A percentile compares a stretch with the other conserved stretches of the same genome.
Conservation (phyloP, 2,329 filamentous ascomycete species). For the Arthroderma uncinatum region DNA sequence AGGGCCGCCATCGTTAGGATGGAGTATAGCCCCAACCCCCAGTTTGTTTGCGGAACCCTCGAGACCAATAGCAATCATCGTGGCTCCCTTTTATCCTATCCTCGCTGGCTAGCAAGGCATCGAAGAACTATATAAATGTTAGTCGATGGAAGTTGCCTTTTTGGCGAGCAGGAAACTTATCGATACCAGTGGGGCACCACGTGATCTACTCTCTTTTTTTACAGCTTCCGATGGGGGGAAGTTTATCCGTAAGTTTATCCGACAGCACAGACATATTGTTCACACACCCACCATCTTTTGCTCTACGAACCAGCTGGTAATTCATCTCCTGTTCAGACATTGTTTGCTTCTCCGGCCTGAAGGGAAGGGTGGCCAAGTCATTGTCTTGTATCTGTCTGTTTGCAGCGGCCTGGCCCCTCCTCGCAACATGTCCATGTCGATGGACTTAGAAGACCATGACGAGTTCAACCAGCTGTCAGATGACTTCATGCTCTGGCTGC, state of each 20-base stretch:
- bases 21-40: slow-evolving; percentile 81
- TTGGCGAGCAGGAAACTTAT: not conserved
- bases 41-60: slow-evolving; percentile 98
- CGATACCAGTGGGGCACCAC: slow-evolving; percentile 2
- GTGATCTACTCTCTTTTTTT: not conserved
- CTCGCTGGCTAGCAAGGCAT: not conserved
- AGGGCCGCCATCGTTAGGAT: slow-evolving; percentile 45
- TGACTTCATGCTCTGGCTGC: slow-evolving; percentile 49
- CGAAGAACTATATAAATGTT: not conserved
- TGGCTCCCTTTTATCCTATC: not conserved
- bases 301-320: not conserved
- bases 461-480: slow-evolving; percentile 38
- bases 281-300: slow-evolving; percentile 11
- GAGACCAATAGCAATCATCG: slow-evolving; percentile 58
- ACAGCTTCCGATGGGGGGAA: slow-evolving; percentile 4
- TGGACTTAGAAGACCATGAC: not conserved
- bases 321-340: slow-evolving; percentile 12
- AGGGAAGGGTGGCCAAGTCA: not conserved
- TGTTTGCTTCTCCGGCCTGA: not conserved
- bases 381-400: not conserved
- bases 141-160: not conserved
- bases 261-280: slow-evolving; percentile 17
- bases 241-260: slow-evolving; percentile 21
- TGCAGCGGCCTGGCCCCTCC: not conserved
- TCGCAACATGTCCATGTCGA: not conserved